These are phyloP conservation scores for Ceratocystis cubensis DNA, from an alignment of 2,329 filamentous ascomycete species.

Conservation along the genomic window DNA sequence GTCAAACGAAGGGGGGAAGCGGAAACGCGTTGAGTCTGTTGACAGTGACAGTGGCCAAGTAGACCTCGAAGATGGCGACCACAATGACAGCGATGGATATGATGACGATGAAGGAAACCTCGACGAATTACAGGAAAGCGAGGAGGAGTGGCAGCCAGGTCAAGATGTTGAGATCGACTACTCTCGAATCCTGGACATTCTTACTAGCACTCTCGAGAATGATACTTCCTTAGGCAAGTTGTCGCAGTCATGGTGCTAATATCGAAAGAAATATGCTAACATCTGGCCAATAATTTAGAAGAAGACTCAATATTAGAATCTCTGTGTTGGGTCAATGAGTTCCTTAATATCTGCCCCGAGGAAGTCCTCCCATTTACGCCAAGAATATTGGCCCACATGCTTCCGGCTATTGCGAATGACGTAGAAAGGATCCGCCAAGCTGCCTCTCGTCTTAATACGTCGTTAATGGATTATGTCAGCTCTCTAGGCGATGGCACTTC, in stretches of 20 bases:
- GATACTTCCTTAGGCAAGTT: background rate
- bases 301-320: slow-evolving; percentile 87
- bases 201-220: slow-evolving; percentile 69
- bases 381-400: slow-evolving; percentile 75
- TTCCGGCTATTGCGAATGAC: slow-evolving; percentile 86
- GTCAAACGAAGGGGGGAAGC: slow-evolving; percentile 52
- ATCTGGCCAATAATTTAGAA: slow-evolving; percentile 39
- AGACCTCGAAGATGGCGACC: slow-evolving; percentile 47
- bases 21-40: slow-evolving; percentile 56
- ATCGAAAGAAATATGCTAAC: background rate
- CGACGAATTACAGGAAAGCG: slow-evolving; percentile 42
- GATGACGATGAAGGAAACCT: slow-evolving; percentile 40
- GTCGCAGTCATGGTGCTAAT: background rate
- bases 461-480: slow-evolving; percentile 87
- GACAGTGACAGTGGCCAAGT: slow-evolving; percentile 51
- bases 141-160: slow-evolving; percentile 93
- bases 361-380: slow-evolving; percentile 93
- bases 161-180: slow-evolving; percentile 95
- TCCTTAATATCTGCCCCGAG: slow-evolving; percentile 93
- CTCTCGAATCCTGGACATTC: slow-evolving; percentile 77
- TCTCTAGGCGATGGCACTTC: slow-evolving; percentile 40
- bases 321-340: slow-evolving; percentile 87
- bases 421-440: slow-evolving; percentile 81
- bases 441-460: slow-evolving; percentile 77
- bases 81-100: slow-evolving; percentile 44